phyloP scores from a whole-genome alignment of 139 green algal species.

The Spirogloea muscicola region DNA sequence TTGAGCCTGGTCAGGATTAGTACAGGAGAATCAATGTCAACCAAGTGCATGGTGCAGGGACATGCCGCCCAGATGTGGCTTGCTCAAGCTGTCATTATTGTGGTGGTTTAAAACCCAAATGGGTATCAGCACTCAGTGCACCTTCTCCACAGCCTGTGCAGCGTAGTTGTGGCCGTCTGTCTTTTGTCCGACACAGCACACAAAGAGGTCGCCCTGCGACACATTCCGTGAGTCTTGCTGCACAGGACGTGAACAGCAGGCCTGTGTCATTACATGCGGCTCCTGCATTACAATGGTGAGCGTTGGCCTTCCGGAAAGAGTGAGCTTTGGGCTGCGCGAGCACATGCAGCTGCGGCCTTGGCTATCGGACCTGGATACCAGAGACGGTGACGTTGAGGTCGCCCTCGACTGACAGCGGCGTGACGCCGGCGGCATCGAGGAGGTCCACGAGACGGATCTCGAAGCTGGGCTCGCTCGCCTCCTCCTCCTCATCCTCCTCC shows the following conservation, averaged over 20 bases:
- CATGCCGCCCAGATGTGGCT: too few relatives aligned
- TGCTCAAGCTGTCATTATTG: too few relatives aligned
- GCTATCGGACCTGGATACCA: conserved; percentile 7
- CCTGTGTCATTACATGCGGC: neutral
- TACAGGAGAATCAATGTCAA: neutral
- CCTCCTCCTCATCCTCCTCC: conserved; percentile 22
- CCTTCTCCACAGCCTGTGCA: conserved; percentile 28
- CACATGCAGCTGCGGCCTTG: too few relatives aligned
- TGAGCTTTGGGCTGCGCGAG: too few relatives aligned
- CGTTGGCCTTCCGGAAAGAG: too few relatives aligned
- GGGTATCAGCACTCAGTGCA: neutral
- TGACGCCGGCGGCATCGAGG: conserved; percentile 17
- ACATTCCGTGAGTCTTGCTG: conserved; percentile 27
- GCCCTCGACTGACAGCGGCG: conserved; percentile 12
- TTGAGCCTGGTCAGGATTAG: neutral
- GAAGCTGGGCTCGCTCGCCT: neutral
- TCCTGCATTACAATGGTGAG: too few relatives aligned
- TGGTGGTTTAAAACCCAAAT: neutral
- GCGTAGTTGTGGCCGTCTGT: conserved; percentile 52
- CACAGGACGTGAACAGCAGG: neutral
- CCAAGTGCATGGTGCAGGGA: too few relatives aligned
- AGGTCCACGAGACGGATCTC: conserved; percentile 5
- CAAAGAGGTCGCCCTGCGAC: conserved; percentile 50
- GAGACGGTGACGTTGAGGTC: conserved; percentile 29
- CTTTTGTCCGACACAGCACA: conserved; percentile 40